phyloP scores from a whole-genome alignment of 768 basidiomycete genomes.

The Tylopilus sp. region DNA sequence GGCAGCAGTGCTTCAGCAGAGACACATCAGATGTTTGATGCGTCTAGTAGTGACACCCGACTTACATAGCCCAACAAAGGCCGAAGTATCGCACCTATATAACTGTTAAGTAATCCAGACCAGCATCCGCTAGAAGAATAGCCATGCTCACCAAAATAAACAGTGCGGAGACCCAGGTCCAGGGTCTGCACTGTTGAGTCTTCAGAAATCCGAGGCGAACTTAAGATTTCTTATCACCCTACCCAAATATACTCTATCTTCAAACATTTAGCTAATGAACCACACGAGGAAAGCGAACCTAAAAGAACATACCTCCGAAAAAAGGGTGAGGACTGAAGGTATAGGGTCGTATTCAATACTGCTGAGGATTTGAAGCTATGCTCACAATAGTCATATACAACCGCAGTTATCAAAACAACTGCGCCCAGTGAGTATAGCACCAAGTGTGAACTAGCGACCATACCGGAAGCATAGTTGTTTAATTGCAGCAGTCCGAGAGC shows the following conservation, averaged over 20 bases:
- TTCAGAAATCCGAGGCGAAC: background rate
- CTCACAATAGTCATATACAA: slow-evolving; percentile 1
- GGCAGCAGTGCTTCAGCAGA: background rate
- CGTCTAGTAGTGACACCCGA: background rate
- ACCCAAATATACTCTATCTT: slow-evolving; percentile 1
- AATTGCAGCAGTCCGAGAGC: background rate
- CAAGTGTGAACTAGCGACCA: background rate
- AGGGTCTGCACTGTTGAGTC: background rate
- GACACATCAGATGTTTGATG: background rate
- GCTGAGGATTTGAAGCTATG: no score
- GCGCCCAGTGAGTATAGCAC: background rate
- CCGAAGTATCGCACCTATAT: background rate
- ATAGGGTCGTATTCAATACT: background rate
- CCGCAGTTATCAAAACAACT: background rate
- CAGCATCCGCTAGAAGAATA: background rate
- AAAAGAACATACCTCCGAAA: background rate
- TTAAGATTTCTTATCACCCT: no score
- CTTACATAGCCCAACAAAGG: slow-evolving; percentile 2
- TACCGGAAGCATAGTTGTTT: background rate
- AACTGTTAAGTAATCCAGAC: background rate
- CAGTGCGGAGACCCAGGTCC: background rate
- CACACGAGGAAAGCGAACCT: no score
- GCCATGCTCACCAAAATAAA: background rate
- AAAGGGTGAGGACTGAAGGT: background rate
- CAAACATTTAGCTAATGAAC: background rate